Percentiles rank a stretch among this genome's conserved stretches.
phyloP scores from a whole-genome alignment of 371 early-diverging fungal genomes.

The Encephalitozoon hellem region DNA sequence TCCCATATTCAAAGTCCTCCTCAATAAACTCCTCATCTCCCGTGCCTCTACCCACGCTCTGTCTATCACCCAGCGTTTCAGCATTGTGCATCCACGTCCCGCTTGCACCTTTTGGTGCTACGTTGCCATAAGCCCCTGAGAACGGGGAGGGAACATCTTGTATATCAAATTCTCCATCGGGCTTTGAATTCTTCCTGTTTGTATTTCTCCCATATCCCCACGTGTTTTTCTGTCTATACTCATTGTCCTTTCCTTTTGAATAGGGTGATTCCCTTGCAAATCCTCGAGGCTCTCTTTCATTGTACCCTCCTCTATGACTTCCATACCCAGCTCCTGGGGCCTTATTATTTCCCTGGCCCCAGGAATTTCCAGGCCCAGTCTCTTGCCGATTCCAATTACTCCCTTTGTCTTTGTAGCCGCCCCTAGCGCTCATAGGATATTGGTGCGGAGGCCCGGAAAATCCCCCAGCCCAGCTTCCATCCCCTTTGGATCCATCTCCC shows the following conservation, averaged over 20 bases:
- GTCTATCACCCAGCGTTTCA: neutral
- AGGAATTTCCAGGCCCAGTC: neutral
- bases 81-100: neutral
- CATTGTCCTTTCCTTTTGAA: neutral
- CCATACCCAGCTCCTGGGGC: neutral
- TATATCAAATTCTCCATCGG: neutral
- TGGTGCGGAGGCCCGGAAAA: neutral
- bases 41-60: neutral
- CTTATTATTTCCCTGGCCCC: neutral
- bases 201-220: neutral
- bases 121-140: neutral
- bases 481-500: neutral
- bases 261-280: neutral
- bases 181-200: neutral
- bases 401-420: neutral
- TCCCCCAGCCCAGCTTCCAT: neutral
- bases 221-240: neutral
- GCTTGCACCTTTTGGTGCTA: neutral
- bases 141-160: neutral
- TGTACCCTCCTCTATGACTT: neutral
- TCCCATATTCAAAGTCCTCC: conserved; percentile 14
- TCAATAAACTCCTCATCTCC: conserved; percentile 7
- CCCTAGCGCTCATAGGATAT: neutral
- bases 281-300: neutral
- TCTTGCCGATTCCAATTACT: neutral